Conservation (phyloP, 257 asterid species). For the Gynochthodes officinalis region DNA sequence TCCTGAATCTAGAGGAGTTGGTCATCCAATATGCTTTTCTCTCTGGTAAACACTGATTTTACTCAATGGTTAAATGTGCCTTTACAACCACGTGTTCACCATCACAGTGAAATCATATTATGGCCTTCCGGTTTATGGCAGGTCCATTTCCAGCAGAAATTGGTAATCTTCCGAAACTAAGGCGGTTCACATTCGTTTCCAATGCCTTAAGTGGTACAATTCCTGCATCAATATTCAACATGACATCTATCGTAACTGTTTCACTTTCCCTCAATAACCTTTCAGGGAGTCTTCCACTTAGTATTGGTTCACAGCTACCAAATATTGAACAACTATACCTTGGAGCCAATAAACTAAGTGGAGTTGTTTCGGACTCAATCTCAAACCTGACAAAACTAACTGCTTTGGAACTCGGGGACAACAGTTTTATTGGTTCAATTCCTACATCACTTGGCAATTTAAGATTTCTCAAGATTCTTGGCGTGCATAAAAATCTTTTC, state of each 20-base stretch:
- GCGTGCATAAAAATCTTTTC: rapidly evolving
- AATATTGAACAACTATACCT: background rate
- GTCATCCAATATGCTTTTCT: too few relatives aligned
- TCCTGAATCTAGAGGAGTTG: too few relatives aligned
- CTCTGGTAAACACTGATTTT: too few relatives aligned
- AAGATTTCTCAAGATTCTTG: background rate
- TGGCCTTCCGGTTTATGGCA: background rate
- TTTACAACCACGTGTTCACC: too few relatives aligned
- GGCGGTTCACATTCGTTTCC: rapidly evolving
- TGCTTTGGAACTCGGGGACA: background rate
- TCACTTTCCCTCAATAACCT: background rate
- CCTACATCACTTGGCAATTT: conserved; percentile 3
- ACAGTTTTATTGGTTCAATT: conserved; percentile 1
- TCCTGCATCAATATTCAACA: background rate
- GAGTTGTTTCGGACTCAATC: background rate
- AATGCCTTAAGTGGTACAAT: background rate
- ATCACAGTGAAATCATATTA: background rate
- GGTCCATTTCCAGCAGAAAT: conserved; percentile 1
- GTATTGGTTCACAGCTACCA: background rate
- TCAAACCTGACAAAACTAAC: conserved; percentile 3
- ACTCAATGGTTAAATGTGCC: too few relatives aligned
- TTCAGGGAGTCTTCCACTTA: conserved; percentile 6
- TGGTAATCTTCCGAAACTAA: background rate
- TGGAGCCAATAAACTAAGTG: background rate
- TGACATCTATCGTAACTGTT: background rate